A percentile compares a stretch with the other conserved stretches of the same genome.
Evolutionary conservation across 345 rosid species (phyloP).

Genomic region (Brassica napus): DNA sequence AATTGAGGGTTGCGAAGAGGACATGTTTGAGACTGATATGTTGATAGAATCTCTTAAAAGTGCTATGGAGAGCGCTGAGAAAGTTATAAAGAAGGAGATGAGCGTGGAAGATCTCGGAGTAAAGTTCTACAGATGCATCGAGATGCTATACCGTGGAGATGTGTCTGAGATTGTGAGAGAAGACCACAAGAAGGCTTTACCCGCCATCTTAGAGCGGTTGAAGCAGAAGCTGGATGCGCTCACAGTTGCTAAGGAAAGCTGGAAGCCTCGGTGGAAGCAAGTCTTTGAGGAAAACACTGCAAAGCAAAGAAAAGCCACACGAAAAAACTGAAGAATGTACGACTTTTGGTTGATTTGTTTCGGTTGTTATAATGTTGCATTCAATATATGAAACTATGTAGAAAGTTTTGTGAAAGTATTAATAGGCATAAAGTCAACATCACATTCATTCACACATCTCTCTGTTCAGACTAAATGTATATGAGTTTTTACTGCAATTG

Average conservation of each 20-base stretch:
- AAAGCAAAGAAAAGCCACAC: neutral
- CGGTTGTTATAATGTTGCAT: neutral
- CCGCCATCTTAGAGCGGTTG: neutral
- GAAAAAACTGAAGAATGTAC: neutral
- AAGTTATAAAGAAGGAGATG: constrained; percentile 1
- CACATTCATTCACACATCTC: neutral
- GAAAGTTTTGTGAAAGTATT: neutral
- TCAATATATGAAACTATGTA: neutral
- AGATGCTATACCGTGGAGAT: neutral
- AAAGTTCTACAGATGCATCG: neutral
- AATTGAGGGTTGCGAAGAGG: constrained; percentile 5
- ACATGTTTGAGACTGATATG: constrained; percentile 12
- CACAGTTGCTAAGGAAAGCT: neutral
- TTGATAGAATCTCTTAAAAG: neutral
- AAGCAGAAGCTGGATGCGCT: neutral
- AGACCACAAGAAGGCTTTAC: neutral
- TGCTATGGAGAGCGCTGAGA: neutral
- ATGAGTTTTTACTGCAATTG: neutral
- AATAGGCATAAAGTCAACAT: neutral
- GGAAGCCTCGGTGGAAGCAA: neutral
- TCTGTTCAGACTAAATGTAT: neutral
- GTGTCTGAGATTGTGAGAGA: constrained; percentile 4
- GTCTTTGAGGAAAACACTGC: neutral
- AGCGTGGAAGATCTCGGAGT: neutral
- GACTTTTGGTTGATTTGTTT: neutral